phyloP scores from a whole-genome alignment of 169 alveolate species.

The Plasmodium gallinaceum region DNA sequence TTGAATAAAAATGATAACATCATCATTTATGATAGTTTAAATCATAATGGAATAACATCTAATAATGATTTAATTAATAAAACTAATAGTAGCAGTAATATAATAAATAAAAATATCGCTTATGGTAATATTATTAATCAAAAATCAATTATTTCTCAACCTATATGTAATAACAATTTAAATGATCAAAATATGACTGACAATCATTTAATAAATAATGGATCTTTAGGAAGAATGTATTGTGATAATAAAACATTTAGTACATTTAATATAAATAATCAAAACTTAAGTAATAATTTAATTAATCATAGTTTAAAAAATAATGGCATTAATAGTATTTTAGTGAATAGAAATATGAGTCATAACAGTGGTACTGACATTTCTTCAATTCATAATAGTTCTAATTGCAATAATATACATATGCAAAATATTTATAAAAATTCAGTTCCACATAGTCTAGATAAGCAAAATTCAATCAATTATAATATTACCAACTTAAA shows the following conservation, averaged over 20 bases:
- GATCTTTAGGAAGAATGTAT: not conserved
- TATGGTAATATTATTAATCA: not conserved
- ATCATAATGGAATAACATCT: not conserved
- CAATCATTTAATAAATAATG: not conserved
- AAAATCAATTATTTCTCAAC: not conserved
- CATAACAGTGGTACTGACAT: not conserved
- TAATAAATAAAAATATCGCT: not conserved
- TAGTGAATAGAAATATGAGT: slow-evolving; percentile 4
- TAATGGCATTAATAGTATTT: not conserved
- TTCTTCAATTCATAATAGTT: not conserved
- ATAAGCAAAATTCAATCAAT: not conserved
- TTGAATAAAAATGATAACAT: not conserved
- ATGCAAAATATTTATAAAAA: slow-evolving; percentile 4
- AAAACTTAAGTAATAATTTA: slow-evolving; percentile 1
- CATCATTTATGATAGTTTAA: slow-evolving; percentile 1
- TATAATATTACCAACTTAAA: not conserved
- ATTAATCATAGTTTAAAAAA: not conserved
- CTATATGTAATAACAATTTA: not conserved
- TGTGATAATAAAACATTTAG: slow-evolving; percentile 3
- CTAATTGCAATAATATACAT: not conserved
- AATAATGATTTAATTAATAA: slow-evolving; percentile 10
- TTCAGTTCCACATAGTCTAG: not conserved
- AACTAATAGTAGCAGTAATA: not conserved
- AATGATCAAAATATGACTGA: not conserved
- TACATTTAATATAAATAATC: slow-evolving; percentile 1